Percentiles rank a stretch among this genome's conserved stretches.
Evolutionary conservation across 768 basidiomycete genomes (phyloP).

Genomic region (Leccinum olivaceopallidum): DNA sequence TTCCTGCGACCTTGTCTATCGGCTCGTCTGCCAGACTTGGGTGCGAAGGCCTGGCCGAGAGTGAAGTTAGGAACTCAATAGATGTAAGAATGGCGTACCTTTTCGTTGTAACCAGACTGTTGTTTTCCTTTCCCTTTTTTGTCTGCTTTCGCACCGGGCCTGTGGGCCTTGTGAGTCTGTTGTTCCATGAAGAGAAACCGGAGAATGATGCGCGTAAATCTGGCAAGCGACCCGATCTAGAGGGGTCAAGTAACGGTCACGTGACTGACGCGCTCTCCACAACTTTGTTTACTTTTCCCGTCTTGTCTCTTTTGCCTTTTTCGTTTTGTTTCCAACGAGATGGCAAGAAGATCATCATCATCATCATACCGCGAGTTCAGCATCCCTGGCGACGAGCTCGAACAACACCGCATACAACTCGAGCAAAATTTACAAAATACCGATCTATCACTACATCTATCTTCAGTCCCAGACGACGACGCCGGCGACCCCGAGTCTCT

Average conservation of each 20-base stretch:
- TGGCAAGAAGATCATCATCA: slow-evolving; percentile 28
- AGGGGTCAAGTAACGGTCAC: slow-evolving; percentile 24
- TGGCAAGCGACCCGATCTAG: slow-evolving; percentile 16
- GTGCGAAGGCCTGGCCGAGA: slow-evolving; percentile 74
- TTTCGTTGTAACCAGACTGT: slow-evolving; percentile 85
- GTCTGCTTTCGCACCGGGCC: slow-evolving; percentile 70
- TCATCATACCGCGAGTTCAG: slow-evolving; percentile 41
- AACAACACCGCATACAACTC: slow-evolving; percentile 73
- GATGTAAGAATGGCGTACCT: slow-evolving; percentile 45
- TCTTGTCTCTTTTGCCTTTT: slow-evolving; percentile 19
- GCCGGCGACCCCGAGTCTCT: slow-evolving; percentile 49
- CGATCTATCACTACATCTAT: slow-evolving; percentile 70
- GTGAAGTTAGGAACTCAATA: background rate
- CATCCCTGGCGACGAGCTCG: slow-evolving; percentile 74
- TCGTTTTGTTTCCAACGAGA: slow-evolving; percentile 20
- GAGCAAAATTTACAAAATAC: slow-evolving; percentile 77
- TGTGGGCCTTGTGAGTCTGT: slow-evolving; percentile 80
- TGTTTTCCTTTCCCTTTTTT: slow-evolving; percentile 77
- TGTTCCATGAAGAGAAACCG: slow-evolving; percentile 54
- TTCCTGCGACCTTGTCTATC: slow-evolving; percentile 88
- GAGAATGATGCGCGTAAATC: slow-evolving; percentile 10
- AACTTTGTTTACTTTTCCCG: slow-evolving; percentile 22
- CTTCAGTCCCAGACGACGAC: slow-evolving; percentile 46
- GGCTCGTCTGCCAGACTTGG: slow-evolving; percentile 85
- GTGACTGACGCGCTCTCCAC: slow-evolving; percentile 30